Evolutionary conservation across 2,329 filamentous ascomycete genomes (phyloP).

Genomic region (Sordariomycetes sp.): DNA sequence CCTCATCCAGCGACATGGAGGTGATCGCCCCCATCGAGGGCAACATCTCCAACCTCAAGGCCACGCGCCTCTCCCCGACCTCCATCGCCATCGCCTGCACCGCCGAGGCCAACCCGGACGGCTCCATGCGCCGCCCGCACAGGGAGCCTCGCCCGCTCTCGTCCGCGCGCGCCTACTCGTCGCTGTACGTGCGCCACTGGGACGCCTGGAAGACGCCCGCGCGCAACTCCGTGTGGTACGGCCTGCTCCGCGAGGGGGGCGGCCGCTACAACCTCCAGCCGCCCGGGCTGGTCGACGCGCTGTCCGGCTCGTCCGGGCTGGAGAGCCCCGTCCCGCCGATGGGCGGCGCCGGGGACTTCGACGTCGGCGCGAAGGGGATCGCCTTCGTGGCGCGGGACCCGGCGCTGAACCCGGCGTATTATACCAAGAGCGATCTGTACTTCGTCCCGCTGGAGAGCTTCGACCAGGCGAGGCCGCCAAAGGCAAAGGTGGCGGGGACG

Average conservation of each 20-base stretch:
- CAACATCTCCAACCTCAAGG: slow-evolving; percentile 47
- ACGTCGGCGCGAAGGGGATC: slow-evolving; percentile 55
- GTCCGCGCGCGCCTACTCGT: slow-evolving; percentile 60
- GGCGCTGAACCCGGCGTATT: slow-evolving; percentile 56
- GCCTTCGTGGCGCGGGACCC: slow-evolving; percentile 70
- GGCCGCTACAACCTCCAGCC: slow-evolving; percentile 29
- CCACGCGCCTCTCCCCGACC: slow-evolving; percentile 35
- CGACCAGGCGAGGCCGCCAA: slow-evolving; percentile 34
- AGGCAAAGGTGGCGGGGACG: slow-evolving; percentile 39
- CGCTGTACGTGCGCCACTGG: slow-evolving; percentile 75
- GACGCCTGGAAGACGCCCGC: slow-evolving; percentile 63
- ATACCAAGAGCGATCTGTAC: slow-evolving; percentile 78
- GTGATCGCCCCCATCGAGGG: slow-evolving; percentile 19
- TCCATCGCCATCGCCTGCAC: slow-evolving; percentile 46
- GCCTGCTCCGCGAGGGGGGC: slow-evolving; percentile 39
- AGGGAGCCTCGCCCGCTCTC: slow-evolving; percentile 48
- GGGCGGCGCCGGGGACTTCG: slow-evolving; percentile 71
- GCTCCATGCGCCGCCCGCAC: slow-evolving; percentile 57
- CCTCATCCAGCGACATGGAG: slow-evolving; percentile 4
- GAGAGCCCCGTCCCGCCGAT: slow-evolving; percentile 67
- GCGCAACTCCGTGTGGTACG: slow-evolving; percentile 64
- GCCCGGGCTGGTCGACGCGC: slow-evolving; percentile 48
- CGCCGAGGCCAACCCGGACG: slow-evolving; percentile 56
- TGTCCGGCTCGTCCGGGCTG: slow-evolving; percentile 46
- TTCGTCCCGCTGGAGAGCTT: slow-evolving; percentile 56